Base-by-base conservation (phyloP, 2,329 filamentous ascomycete genomes). In the Cryphonectria japonica region DNA sequence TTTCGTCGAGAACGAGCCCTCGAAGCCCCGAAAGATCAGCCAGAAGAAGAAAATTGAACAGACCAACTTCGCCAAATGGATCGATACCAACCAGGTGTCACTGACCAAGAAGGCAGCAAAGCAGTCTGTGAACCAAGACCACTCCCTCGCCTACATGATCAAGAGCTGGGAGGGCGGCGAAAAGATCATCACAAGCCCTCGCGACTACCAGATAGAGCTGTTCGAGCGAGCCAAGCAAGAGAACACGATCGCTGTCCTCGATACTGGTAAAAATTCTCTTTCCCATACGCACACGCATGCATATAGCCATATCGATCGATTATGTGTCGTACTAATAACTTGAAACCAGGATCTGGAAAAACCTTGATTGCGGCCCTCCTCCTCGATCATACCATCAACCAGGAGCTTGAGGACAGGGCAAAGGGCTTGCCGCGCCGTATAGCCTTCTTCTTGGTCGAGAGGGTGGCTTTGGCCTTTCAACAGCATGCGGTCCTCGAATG, bases 301-400 rank as follows among this genome's bases (percentile, higher is more conserved):
- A 26, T n/a, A 46, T 63, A 71, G 13, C 73, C n/a, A 29, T 62
- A 11, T 39, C 5, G 19, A 16, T 13, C 2, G 41, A 16, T 14
- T 19, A 29, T 16, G 1, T n/a, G 1, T 16, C n/a, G 52, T 69
- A 61, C 76, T 76, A 66, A 74, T 37, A n/a, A 57, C 29, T 66
- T 62, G n/a, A 9, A 32, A 68, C 71, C 91, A 69, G 92, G 96
- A 16, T 94, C 94, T 3, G 96, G 96, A 2, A 99, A 99, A 82
- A 99, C 96, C 0, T 85, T 98, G n/a, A 98, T 99, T 75, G 95
- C 96, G 0, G 94, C 93, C 0, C 86, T 98, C 2, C 85, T 99
- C 6, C 86, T 98, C 34, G 89, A 91, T 54, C 88, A 97, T 78
- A 86, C 89, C 13, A 86, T 98, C 41, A 89, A 94, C 54, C 84